A percentile compares a stretch with the other conserved stretches of the same genome.
Evolutionary conservation across 345 rosid genomes (phyloP).

Genomic region (Acer saccharum): DNA sequence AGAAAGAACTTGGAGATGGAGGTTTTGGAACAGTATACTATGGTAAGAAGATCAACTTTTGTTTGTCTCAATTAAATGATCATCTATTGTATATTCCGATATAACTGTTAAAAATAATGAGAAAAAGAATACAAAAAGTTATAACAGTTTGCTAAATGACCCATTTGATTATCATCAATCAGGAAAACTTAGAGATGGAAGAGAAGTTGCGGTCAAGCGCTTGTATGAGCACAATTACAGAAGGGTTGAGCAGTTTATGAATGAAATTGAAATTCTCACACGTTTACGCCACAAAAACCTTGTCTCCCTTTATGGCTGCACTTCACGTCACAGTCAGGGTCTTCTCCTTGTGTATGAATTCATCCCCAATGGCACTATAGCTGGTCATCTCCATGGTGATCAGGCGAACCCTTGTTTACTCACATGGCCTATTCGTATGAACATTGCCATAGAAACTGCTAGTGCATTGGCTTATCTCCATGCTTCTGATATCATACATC

Average conservation of each 20-base stretch:
- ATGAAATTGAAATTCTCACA: slow-evolving; percentile 60
- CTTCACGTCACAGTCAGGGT: slow-evolving; percentile 52
- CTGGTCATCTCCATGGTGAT: slow-evolving; percentile 65
- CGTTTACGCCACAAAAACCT: slow-evolving; percentile 65
- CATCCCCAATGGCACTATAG: slow-evolving; percentile 60
- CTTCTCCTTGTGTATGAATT: slow-evolving; percentile 73
- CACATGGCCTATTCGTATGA: slow-evolving; percentile 58
- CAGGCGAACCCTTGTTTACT: slow-evolving; percentile 28
- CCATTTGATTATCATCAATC: slow-evolving; percentile 3
- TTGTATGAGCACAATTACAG: slow-evolving; percentile 56
- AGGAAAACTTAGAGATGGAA: slow-evolving; percentile 66
- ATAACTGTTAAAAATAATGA: not conserved
- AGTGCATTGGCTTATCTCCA: slow-evolving; percentile 67
- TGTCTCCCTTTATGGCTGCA: slow-evolving; percentile 71
- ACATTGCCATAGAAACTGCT: slow-evolving; percentile 68
- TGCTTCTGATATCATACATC: slow-evolving; percentile 56
- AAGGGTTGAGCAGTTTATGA: slow-evolving; percentile 55
- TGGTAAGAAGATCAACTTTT: slow-evolving; percentile 41
- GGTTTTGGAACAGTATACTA: slow-evolving; percentile 73
- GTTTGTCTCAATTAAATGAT: not conserved
- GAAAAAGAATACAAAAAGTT: not conserved
- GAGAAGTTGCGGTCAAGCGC: slow-evolving; percentile 77
- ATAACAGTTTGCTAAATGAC: not conserved
- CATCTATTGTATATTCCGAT: not conserved
- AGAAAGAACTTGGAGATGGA: slow-evolving; percentile 63